These are phyloP conservation scores for Microstegium vimineum DNA, from an alignment of 176 grass and related monocot species.

Conservation along the genomic window DNA sequence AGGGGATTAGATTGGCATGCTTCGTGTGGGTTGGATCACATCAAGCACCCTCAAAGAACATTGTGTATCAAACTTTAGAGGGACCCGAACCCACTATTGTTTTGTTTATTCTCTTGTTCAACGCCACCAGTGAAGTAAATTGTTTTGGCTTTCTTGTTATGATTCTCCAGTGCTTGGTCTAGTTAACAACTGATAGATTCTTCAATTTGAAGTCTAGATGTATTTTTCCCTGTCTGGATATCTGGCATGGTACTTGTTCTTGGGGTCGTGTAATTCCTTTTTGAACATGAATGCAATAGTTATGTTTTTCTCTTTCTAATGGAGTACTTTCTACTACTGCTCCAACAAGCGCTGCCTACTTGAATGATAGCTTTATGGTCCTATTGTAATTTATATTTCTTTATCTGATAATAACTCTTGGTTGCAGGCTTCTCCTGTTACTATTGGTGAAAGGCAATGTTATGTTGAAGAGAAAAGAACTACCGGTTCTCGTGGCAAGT, in stretches of 20 bases:
- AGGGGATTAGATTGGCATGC: not conserved
- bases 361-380: constrained; percentile 5
- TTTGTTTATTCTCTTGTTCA: not conserved
- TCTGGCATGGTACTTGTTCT: not conserved
- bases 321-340: not conserved
- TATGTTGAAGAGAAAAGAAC: constrained; percentile 85
- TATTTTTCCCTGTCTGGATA: not conserved
- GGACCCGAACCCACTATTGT: not conserved
- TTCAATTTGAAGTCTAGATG: not conserved
- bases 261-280: not conserved
- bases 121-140: not conserved
- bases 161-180: not conserved
- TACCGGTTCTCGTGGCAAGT: constrained; percentile 67
- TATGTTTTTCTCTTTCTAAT: not conserved
- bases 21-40: not conserved
- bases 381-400: not conserved
- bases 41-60: not conserved
- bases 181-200: not conserved
- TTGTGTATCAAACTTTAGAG: not conserved
- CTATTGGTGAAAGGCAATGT: constrained; percentile 61
- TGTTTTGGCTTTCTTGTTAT: not conserved
- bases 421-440: constrained; percentile 80
- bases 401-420: constrained; percentile 3
- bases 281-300: not conserved
- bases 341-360: not conserved